These are phyloP conservation scores for Batkoa obscura DNA, from an alignment of 371 early-diverging fungal species.

Conservation along the genomic window DNA sequence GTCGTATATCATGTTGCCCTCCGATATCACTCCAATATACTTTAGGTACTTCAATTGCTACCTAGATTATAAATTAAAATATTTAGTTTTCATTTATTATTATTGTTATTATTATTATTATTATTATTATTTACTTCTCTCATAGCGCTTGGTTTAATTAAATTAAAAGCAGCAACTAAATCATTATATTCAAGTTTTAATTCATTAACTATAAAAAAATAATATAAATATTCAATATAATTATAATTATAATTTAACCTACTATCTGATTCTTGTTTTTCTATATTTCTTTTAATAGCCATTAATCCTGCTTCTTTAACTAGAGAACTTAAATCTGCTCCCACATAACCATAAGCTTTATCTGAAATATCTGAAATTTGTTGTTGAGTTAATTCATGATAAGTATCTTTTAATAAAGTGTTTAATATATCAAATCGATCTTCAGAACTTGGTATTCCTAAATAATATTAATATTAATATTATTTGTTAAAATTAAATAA, in stretches of 20 bases:
- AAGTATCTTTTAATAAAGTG: background rate
- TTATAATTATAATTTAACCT: slow-evolving; percentile 80
- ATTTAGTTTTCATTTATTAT: background rate
- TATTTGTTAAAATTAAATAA: background rate
- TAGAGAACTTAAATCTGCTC: slow-evolving; percentile 88
- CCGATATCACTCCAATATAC: slow-evolving; percentile 31
- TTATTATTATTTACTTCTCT: background rate
- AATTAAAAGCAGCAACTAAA: background rate
- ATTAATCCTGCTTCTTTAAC: slow-evolving; percentile 69
- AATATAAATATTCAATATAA: slow-evolving; percentile 59
- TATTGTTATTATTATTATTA: background rate
- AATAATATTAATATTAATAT: background rate
- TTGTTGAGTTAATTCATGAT: background rate
- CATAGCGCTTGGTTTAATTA: background rate
- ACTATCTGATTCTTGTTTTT: slow-evolving; percentile 94
- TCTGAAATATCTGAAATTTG: background rate
- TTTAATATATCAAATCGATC: background rate
- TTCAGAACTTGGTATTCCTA: background rate
- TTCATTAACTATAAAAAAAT: slow-evolving; percentile 22
- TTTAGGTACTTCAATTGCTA: too few relatives aligned
- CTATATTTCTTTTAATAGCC: slow-evolving; percentile 35
- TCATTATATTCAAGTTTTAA: slow-evolving; percentile 11
- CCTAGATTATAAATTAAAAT: too few relatives aligned
- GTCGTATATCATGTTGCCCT: slow-evolving; percentile 79
- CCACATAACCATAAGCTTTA: slow-evolving; percentile 80